Conservation (phyloP, 768 basidiomycete species). For the Tricholoma saponaceum region DNA sequence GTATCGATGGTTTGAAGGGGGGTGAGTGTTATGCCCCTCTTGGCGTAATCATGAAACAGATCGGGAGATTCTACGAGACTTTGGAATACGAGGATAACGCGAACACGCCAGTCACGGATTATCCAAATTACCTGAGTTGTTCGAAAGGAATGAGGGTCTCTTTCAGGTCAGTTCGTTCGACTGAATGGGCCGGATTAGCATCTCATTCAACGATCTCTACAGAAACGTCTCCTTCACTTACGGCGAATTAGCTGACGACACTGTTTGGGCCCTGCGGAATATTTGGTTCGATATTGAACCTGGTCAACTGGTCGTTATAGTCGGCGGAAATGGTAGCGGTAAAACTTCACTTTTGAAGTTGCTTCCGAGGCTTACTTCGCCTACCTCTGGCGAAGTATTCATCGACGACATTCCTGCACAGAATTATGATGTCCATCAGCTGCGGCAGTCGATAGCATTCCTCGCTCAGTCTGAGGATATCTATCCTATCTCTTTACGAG, state of each 20-base stretch:
- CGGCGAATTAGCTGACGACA: constrained; percentile 4
- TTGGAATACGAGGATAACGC: not conserved
- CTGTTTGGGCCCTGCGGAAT: constrained; percentile 17
- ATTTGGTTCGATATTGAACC: constrained; percentile 35
- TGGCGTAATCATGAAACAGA: not conserved
- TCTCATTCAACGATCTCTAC: not conserved
- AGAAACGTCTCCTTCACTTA: constrained; percentile 17
- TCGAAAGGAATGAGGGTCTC: not conserved
- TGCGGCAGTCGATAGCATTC: constrained; percentile 37
- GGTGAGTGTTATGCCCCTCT: not conserved
- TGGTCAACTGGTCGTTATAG: constrained; percentile 41
- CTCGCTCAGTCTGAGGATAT: constrained; percentile 36
- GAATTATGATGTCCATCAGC: constrained; percentile 23
- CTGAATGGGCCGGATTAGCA: not conserved
- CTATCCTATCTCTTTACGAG: constrained; percentile 28
- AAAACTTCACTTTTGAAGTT: constrained; percentile 42
- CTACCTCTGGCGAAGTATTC: constrained; percentile 32
- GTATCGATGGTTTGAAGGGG: constrained; percentile 12
- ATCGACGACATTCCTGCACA: constrained; percentile 34
- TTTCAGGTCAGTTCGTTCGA: not conserved
- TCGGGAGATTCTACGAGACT: not conserved
- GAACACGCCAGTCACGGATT: not conserved
- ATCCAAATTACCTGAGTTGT: not conserved
- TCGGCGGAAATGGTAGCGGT: constrained; percentile 43
- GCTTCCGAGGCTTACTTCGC: constrained; percentile 28